Evolutionary conservation across 2,329 filamentous ascomycete genomes (phyloP).

Genomic region (Setomelanomma holmii): DNA sequence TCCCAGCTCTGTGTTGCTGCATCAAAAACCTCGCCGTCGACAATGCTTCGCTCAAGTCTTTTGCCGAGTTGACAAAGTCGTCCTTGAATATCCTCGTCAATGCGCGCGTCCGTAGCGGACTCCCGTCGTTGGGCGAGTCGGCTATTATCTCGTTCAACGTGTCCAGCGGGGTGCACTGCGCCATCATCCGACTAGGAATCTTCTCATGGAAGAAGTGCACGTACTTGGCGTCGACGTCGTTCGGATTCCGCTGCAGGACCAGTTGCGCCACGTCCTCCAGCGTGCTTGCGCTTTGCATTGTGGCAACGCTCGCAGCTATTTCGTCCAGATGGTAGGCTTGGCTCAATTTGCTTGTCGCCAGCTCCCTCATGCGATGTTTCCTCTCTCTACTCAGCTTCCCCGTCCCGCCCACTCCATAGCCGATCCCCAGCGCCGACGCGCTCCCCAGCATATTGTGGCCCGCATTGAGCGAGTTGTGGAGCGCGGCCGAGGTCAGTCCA

Average conservation of each 20-base stretch:
- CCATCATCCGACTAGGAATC: constrained; percentile 77
- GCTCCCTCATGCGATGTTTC: constrained; percentile 79
- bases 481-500: constrained; percentile 70
- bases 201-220: constrained; percentile 95
- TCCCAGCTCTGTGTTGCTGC: constrained; percentile 59
- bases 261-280: constrained; percentile 77
- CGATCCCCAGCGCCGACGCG: constrained; percentile 63
- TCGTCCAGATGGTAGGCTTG: constrained; percentile 83
- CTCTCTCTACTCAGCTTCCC: constrained; percentile 77
- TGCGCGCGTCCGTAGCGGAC: constrained; percentile 75
- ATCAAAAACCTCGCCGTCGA: constrained; percentile 61
- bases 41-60: constrained; percentile 74
- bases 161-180: constrained; percentile 72
- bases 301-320: constrained; percentile 81
- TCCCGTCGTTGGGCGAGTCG: constrained; percentile 67
- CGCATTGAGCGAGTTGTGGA: constrained; percentile 63
- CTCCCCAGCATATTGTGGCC: constrained; percentile 59
- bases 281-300: constrained; percentile 80
- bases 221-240: constrained; percentile 77
- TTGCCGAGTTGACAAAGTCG: constrained; percentile 72
- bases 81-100: constrained; percentile 78
- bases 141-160: constrained; percentile 72
- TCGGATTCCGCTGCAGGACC: constrained; percentile 73
- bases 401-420: constrained; percentile 61
- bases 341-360: constrained; percentile 78